Conservation (phyloP, 768 basidiomycete species). For the Chalciporus chontae region DNA sequence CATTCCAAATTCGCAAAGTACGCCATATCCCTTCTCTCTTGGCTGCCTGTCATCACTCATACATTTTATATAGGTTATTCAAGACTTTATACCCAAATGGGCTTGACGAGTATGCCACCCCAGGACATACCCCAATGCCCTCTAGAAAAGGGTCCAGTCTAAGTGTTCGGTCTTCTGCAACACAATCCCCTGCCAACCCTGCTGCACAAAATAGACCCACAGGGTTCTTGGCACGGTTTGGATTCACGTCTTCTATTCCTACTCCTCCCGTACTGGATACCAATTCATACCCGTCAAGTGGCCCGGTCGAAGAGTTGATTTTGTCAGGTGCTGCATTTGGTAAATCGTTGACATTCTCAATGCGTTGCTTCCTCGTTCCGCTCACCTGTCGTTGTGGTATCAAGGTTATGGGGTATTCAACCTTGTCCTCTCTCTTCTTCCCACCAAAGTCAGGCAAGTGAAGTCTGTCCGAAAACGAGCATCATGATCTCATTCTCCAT, state of each 20-base stretch:
- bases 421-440: constrained; percentile 72
- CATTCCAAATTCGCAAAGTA: constrained; percentile 76
- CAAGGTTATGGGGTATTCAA: constrained; percentile 68
- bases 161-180: constrained; percentile 15
- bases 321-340: constrained; percentile 77
- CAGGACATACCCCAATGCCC: constrained; percentile 30
- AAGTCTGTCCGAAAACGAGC: neutral
- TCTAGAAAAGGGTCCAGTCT: constrained; percentile 35
- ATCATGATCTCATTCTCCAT: neutral
- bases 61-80: constrained; percentile 46
- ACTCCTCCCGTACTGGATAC: constrained; percentile 16
- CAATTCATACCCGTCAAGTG: constrained; percentile 36
- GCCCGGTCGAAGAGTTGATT: constrained; percentile 68
- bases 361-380: neutral
- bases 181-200: constrained; percentile 14
- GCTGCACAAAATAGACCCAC: constrained; percentile 17
- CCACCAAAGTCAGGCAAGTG: constrained; percentile 63
- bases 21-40: neutral
- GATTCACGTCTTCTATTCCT: constrained; percentile 12
- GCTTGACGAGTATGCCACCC: constrained; percentile 43
- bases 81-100: constrained; percentile 65
- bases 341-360: constrained; percentile 27
- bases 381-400: neutral
- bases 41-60: constrained; percentile 2
- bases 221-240: constrained; percentile 40